Base-by-base conservation (phyloP, 176 grass and related monocot species). In the Avena eriantha region DNA sequence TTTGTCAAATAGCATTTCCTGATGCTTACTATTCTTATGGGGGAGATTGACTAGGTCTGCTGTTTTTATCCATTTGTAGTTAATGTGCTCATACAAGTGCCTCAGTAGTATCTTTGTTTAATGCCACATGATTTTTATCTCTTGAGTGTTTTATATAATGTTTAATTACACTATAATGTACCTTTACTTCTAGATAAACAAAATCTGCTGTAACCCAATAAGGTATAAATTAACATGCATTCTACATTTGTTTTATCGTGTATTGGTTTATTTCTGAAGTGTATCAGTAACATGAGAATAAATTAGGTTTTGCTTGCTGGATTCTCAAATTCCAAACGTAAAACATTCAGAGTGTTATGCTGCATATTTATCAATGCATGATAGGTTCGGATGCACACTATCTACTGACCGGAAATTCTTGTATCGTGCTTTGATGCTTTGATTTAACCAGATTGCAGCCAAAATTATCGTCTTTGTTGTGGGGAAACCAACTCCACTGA, bases 381-480 rank as follows among this genome's bases (percentile, higher is more conserved):
- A 59, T 18, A 86, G 53, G 22, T 49, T 76, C 43, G n/a, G 16
- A 35, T 64, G 24, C 39, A 55, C 59, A 71, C 51, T 59, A 41
- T 48, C 76, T 76, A 59, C 36, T 86, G 6, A 64, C 49, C 3
- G 65, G 49, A 14, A 68, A 76, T 29, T 65, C 15, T 19, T 81
- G 2, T 5, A 68, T 39, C 18, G 7, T 78, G 41, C 41, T 60
- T 53, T 45, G 34, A 46, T 75, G 34, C 39, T 78, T 79, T 54
- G 63, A n/a, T 49, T 74, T 26, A 49, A 50, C 67, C 36, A 86
- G 26, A 67, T 81, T 81, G 43, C 36, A 49, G 68, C 66, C 2
- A 80, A 81, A 81, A 24, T 59, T 81, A 36, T 69, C 1, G 34
- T 23, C 18, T 80, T 73, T 57, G 24, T 76, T 82, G 85, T 60